These are phyloP conservation scores for Tolypocladium ovalisporum DNA, from an alignment of 2,329 filamentous ascomycete genomes.

Conservation along the genomic window DNA sequence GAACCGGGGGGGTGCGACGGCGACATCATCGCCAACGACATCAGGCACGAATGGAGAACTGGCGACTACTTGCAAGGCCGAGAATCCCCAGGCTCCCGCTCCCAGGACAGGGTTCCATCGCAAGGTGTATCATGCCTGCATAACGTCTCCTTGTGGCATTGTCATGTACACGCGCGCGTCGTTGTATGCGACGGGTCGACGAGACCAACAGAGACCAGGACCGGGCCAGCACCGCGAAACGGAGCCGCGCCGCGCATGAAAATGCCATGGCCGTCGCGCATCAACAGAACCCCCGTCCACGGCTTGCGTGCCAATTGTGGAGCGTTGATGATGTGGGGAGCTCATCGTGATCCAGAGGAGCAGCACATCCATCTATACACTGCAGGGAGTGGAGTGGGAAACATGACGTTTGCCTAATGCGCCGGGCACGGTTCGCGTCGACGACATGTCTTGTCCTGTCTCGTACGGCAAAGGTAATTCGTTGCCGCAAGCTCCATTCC, in stretches of 20 bases:
- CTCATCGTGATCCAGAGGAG: neutral
- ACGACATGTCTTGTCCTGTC: neutral
- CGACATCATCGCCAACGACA: neutral
- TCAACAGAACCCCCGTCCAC: too few species aligned
- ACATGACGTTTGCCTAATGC: neutral
- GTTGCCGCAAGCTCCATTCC: neutral
- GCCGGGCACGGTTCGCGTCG: neutral
- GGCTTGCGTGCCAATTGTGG: neutral
- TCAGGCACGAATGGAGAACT: neutral
- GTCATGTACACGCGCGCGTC: neutral
- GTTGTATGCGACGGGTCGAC: neutral
- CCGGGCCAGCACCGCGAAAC: neutral
- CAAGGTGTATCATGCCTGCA: neutral
- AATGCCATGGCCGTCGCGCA: neutral
- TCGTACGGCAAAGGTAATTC: neutral
- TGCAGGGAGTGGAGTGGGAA: too few species aligned
- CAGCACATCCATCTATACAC: too few species aligned
- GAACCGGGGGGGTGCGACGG: neutral
- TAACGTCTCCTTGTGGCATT: neutral
- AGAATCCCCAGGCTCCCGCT: neutral
- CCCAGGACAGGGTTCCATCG: neutral
- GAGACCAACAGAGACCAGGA: neutral
- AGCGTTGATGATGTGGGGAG: neutral
- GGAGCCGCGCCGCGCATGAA: neutral
- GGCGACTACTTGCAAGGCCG: neutral